Conservation (phyloP, 1,284 basidiomycete genomes). For the Naganishia sp. region DNA sequence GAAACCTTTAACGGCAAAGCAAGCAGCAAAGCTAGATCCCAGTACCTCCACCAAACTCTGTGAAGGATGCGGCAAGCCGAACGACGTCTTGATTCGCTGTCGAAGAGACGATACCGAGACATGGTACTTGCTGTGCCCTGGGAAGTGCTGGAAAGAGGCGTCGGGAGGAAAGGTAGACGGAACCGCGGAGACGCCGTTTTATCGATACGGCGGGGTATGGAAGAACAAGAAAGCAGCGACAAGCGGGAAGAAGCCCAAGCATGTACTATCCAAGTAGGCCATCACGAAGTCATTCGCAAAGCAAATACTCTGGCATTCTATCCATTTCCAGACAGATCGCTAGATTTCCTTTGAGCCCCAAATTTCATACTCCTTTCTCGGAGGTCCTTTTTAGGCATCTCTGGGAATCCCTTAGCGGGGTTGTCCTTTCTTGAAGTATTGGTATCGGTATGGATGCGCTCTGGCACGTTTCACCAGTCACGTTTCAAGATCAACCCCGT, state of each 20-base stretch:
- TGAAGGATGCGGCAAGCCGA: slow-evolving; percentile 25
- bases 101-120: slow-evolving; percentile 25
- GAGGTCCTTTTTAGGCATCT: neutral
- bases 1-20: slow-evolving; percentile 26
- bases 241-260: slow-evolving; percentile 32
- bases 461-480: too few relatives aligned
- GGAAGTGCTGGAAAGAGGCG: slow-evolving; percentile 29
- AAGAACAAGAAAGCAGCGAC: slow-evolving; percentile 31
- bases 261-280: slow-evolving; percentile 6
- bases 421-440: neutral
- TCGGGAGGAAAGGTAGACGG: slow-evolving; percentile 28
- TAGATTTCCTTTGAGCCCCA: too few relatives aligned
- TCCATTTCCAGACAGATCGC: neutral
- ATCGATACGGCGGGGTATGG: slow-evolving; percentile 30
- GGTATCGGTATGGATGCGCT: neutral
- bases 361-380: neutral
- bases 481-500: too few relatives aligned
- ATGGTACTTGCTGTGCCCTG: slow-evolving; percentile 30
- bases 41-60: slow-evolving; percentile 27
- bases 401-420: neutral
- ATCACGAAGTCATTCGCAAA: neutral
- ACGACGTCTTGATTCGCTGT: slow-evolving; percentile 31
- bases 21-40: slow-evolving; percentile 27
- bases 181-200: slow-evolving; percentile 9
- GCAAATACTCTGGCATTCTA: neutral